Percentiles rank a stretch among this genome's conserved stretches.
phyloP scores from a whole-genome alignment of 2,329 filamentous ascomycete species.

The Xylaria sp. region DNA sequence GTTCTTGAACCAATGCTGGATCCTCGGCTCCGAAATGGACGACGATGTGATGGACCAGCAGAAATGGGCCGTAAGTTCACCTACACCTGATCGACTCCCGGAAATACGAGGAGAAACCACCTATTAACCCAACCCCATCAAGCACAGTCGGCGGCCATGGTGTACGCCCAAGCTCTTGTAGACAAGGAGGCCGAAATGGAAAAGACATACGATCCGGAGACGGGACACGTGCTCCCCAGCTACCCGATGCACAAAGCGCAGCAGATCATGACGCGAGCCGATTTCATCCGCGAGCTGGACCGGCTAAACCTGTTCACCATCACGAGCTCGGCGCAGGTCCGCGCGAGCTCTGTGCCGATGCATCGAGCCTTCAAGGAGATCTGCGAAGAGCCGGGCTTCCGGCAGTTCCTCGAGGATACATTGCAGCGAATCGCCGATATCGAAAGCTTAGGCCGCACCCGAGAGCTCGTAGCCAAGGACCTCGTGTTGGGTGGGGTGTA shows the following conservation, averaged over 20 bases:
- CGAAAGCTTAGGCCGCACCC: conserved; percentile 91
- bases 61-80: conserved; percentile 83
- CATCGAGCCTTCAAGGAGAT: conserved; percentile 90
- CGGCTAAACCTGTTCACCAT: conserved; percentile 96
- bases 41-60: conserved; percentile 99
- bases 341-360: conserved; percentile 96
- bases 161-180: conserved; percentile 90
- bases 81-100: neutral
- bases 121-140: conserved; percentile 23
- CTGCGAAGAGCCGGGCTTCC: conserved; percentile 79
- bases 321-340: conserved; percentile 84
- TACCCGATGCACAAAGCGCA: conserved; percentile 85
- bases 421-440: conserved; percentile 90
- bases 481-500: conserved; percentile 87
- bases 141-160: conserved; percentile 86
- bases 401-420: conserved; percentile 83
- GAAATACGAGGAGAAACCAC: neutral
- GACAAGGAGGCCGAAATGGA: conserved; percentile 76
- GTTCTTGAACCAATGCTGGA: conserved; percentile 83
- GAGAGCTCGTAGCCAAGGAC: conserved; percentile 95
- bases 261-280: conserved; percentile 93
- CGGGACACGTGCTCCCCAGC: conserved; percentile 81
- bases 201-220: conserved; percentile 72
- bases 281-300: conserved; percentile 94
- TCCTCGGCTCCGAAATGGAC: conserved; percentile 82